These are phyloP conservation scores for Bimuria novae-zelandiae DNA, from an alignment of 2,329 filamentous ascomycete genomes.

Conservation along the genomic window DNA sequence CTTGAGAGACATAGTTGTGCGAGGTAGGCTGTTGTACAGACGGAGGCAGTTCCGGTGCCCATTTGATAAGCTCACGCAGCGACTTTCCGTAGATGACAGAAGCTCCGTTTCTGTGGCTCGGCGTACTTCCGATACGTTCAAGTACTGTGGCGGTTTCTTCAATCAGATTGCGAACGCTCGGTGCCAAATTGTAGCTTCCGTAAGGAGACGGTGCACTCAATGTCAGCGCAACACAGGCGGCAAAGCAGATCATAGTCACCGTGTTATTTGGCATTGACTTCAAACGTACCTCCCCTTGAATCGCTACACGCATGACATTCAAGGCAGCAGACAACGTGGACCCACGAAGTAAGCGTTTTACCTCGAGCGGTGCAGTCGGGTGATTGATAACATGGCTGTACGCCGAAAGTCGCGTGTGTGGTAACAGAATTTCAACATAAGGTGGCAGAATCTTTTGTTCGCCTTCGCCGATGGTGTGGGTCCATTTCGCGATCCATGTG, in stretches of 20 bases:
- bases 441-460: slow-evolving; percentile 63
- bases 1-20: slow-evolving; percentile 16
- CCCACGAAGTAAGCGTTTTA: slow-evolving; percentile 73
- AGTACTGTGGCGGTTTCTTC: slow-evolving; percentile 71
- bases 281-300: slow-evolving; percentile 71
- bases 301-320: slow-evolving; percentile 75
- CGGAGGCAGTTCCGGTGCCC: slow-evolving; percentile 25
- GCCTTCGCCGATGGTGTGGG: slow-evolving; percentile 25
- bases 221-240: slow-evolving; percentile 59
- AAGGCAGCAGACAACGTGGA: slow-evolving; percentile 72
- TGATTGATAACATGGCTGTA: slow-evolving; percentile 77
- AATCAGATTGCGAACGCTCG: slow-evolving; percentile 48
- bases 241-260: slow-evolving; percentile 78
- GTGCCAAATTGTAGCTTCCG: slow-evolving; percentile 36
- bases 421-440: slow-evolving; percentile 75
- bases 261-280: slow-evolving; percentile 81
- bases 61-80: slow-evolving; percentile 51
- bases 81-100: slow-evolving; percentile 65
- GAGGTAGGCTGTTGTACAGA: background rate
- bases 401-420: slow-evolving; percentile 72
- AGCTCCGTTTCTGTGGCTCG: slow-evolving; percentile 68
- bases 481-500: slow-evolving; percentile 67
- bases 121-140: slow-evolving; percentile 69
- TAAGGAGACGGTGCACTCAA: slow-evolving; percentile 33
- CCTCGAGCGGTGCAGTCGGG: slow-evolving; percentile 70